Base-by-base conservation (phyloP, 768 basidiomycete species). In the Coprinopsis sp. region DNA sequence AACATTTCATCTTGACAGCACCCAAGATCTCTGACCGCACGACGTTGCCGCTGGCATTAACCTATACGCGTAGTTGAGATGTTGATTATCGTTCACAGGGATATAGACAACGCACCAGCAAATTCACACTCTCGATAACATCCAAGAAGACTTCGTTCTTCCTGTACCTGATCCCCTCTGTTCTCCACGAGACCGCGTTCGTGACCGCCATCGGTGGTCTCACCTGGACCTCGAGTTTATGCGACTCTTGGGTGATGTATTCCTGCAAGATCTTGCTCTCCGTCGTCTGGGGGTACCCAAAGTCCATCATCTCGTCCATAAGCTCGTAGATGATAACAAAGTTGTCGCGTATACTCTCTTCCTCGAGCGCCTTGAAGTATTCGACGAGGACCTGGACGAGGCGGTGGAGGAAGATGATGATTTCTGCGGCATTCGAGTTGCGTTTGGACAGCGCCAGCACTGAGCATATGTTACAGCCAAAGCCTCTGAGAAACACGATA, bases 231-330 rank as follows among this genome's bases (percentile, higher is more conserved):
- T 96, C 95, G 27, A 98, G 83, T 66, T 98, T 97, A 70, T 98
- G 88, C 1, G 91, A 93, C 64, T 97, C 95, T 64, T 98, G 95
- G 0, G 95, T 98, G 74, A 97, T 98, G 62, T 97, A 98, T 85
- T 98, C 95, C 68, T 98, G 95, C 42, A 98, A 68, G 56, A 98
- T 99, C 76, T 99, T 98, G 77, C 90, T 92, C 71, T 99, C 96
- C 13, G 96, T 98, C 33, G 95, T 99, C 66, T 98, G 96, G 0
- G 96, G 95, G 63, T 87, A 97, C 6, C 96, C 96, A 67, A 96
- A 99, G 71, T 99, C 96, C 93, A 98, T 97, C 91, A 98, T 97
- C 73, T 99, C 96, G 59, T 98, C 95, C 73, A 99, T 78, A 44
- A 98, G 80, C 63, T 98, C 95, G 65, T 96, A 99, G 41, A 99